phyloP scores from a whole-genome alignment of 2,329 filamentous ascomycete genomes.

The Fusarium newnesense region DNA sequence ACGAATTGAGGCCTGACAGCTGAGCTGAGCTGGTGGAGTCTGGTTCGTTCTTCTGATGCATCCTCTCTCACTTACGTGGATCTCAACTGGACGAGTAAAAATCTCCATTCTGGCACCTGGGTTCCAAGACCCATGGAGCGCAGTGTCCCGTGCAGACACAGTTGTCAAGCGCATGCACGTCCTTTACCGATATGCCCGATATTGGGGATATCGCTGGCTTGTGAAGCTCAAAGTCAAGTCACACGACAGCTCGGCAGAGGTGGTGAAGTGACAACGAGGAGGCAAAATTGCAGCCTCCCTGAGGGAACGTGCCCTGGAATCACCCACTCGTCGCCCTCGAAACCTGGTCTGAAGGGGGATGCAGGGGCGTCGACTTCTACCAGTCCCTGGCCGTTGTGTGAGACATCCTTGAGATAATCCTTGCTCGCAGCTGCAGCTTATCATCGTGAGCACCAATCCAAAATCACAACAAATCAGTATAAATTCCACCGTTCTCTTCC shows the following conservation, averaged over 20 bases:
- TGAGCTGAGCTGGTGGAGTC: slow-evolving; percentile 1
- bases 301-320: slow-evolving; percentile 12
- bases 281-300: slow-evolving; percentile 24
- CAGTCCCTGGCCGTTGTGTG: slow-evolving; percentile 21
- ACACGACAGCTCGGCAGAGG: slow-evolving; percentile 8
- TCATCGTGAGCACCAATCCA: not conserved
- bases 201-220: slow-evolving; percentile 1
- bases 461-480: not conserved
- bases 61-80: slow-evolving; percentile 28
- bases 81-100: slow-evolving; percentile 15
- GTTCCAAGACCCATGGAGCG: slow-evolving; percentile 5
- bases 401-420: slow-evolving; percentile 29
- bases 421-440: slow-evolving; percentile 12
- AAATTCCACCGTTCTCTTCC: not conserved
- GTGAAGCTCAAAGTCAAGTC: slow-evolving; percentile 5
- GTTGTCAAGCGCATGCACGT: slow-evolving; percentile 7
- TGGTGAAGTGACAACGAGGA: slow-evolving; percentile 17
- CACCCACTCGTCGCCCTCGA: slow-evolving; percentile 24
- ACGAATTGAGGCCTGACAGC: not conserved
- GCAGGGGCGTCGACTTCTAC: slow-evolving; percentile 26
- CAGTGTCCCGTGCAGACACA: slow-evolving; percentile 16
- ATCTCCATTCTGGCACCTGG: slow-evolving; percentile 25
- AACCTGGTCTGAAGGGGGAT: slow-evolving; percentile 21
- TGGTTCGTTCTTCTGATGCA: slow-evolving; percentile 1
- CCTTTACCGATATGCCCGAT: not conserved